Evolutionary conservation across 345 rosid species (phyloP).

Genomic region (Kernera saxatilis): DNA sequence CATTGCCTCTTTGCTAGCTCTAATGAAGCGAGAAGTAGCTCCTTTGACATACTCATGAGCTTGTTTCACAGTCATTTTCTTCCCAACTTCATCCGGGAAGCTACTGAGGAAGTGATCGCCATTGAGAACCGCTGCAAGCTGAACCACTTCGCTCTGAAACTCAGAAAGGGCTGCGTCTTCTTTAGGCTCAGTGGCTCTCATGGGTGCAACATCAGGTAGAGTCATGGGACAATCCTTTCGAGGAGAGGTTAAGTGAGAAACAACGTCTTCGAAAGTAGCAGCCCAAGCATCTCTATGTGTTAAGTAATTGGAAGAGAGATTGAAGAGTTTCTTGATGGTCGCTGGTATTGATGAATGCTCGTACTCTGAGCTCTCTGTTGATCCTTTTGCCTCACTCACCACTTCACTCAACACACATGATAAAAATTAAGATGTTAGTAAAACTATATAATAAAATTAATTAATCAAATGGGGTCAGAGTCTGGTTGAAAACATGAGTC

Average conservation of each 20-base stretch:
- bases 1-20: slow-evolving; percentile 90
- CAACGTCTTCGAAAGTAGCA: slow-evolving; percentile 75
- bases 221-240: slow-evolving; percentile 93
- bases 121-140: slow-evolving; percentile 84
- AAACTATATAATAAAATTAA: neutral
- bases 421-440: neutral
- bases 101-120: slow-evolving; percentile 91
- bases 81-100: slow-evolving; percentile 66
- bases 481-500: slow-evolving; percentile 15
- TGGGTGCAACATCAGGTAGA: slow-evolving; percentile 60
- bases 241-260: slow-evolving; percentile 58
- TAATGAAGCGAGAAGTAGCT: slow-evolving; percentile 64
- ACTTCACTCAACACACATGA: slow-evolving; percentile 40
- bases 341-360: slow-evolving; percentile 98
- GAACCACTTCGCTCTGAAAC: slow-evolving; percentile 89
- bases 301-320: slow-evolving; percentile 75
- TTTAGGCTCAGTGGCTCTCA: slow-evolving; percentile 70
- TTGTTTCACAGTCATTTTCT: slow-evolving; percentile 79
- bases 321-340: slow-evolving; percentile 87
- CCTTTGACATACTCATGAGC: slow-evolving; percentile 74
- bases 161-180: slow-evolving; percentile 60
- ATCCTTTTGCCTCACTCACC: slow-evolving; percentile 61
- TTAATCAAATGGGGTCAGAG: slow-evolving; percentile 8
- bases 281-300: slow-evolving; percentile 99
- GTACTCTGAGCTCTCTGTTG: slow-evolving; percentile 66